Conservation (phyloP, 2,329 filamentous ascomycete species). For the Acrocalymma vagum region DNA sequence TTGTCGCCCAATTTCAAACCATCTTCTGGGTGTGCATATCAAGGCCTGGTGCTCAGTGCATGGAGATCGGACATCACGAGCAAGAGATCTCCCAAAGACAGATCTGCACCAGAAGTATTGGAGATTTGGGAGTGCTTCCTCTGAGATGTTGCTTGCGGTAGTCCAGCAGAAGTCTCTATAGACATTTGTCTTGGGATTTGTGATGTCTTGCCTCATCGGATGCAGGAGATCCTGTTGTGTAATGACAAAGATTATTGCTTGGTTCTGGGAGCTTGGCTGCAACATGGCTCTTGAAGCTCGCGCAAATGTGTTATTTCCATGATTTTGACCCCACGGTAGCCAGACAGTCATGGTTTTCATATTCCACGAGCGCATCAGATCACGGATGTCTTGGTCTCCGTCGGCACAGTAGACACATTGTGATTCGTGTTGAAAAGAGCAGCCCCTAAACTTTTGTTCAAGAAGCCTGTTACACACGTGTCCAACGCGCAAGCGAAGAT, state of each 20-base stretch:
- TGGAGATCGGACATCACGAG: not conserved
- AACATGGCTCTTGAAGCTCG: slow-evolving; percentile 3
- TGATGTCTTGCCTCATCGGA: not conserved
- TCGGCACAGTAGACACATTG: not conserved
- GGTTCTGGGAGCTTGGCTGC: slow-evolving; percentile 1
- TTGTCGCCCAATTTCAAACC: too few species aligned
- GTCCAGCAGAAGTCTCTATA: not conserved
- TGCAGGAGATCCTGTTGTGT: slow-evolving; percentile 2
- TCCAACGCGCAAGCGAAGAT: slow-evolving; percentile 18
- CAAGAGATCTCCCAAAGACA: too few species aligned
- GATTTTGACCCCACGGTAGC: slow-evolving; percentile 12
- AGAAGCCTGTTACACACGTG: slow-evolving; percentile 17
- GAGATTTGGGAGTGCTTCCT: not conserved
- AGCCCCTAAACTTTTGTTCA: too few species aligned
- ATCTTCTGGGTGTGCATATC: not conserved
- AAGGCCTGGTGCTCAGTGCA: not conserved
- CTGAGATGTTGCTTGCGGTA: slow-evolving; percentile 2
- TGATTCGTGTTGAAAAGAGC: not conserved
- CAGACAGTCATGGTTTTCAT: slow-evolving; percentile 10
- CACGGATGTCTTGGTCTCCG: slow-evolving; percentile 1
- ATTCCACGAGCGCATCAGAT: slow-evolving; percentile 4
- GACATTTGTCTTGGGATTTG: not conserved
- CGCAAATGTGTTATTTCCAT: slow-evolving; percentile 1
- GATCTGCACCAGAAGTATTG: too few species aligned
- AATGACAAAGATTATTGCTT: slow-evolving; percentile 4